Evolutionary conservation across 2,329 filamentous ascomycete genomes (phyloP), one percentile per base, ranked within the genome.

Genomic region (Penicillium sp.): DNA sequence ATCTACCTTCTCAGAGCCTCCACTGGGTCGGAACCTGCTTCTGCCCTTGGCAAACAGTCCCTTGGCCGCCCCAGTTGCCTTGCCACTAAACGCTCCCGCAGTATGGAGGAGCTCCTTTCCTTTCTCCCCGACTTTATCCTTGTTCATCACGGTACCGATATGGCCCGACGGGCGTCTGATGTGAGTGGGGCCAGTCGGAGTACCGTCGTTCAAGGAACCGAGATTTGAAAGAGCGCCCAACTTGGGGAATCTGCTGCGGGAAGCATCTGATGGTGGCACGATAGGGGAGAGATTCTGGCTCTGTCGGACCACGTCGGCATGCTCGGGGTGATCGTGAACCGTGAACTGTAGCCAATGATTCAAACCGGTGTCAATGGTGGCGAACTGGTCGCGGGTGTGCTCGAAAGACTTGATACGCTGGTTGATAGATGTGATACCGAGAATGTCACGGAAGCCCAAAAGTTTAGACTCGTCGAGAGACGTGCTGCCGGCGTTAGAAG

Each of bases 31-130:
- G 69, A 96, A 86, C 76, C 91, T 93, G 78, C 85, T 93, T 78
- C 90, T 93, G 66, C 93, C 91, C 78, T 96, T 96, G 64, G 89
- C 91, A 74, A 97, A 88, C 63, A 97, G 77, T 52, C 93, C 93
- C 79, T 96, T 96, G 49, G 93, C 92, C 58, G 91, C 91, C 72
- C 91, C 92, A 62, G 85, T 84, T 33, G 86, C 86, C 69, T 88
- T 88, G 25, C 86, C 86, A 59, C 87, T 84, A 58, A 89, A 78
- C 19, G 86, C 78, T 53, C 91, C 91, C 54, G 93, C 93, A 23
- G 89, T 88, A 64, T 94, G 90, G 71, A 97, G 82, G 29, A 97
- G 79, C 68, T 95, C 92, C 78, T 96, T 97, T 73, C 93, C 88
- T 79, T 93, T 93, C 40, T 87, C 84, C 66, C 91, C 89, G 72